These are phyloP conservation scores for Penicillium paxilli DNA, from an alignment of 495 filamentous ascomycete species.

Conservation along the genomic window DNA sequence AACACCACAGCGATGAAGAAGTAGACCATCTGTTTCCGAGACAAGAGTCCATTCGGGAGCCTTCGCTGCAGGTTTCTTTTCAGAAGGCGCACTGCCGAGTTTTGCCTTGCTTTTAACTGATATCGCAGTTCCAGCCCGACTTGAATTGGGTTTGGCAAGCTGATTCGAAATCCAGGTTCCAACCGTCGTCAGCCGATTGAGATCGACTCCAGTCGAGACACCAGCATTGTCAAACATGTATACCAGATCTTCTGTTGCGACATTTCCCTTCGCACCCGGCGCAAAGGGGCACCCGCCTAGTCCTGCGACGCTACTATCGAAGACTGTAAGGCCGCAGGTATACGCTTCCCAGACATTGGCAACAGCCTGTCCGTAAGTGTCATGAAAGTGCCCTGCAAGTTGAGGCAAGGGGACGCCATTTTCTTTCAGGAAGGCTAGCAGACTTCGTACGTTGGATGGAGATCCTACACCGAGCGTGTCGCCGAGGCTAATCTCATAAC, in stretches of 20 bases:
- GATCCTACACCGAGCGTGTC: constrained; percentile 45
- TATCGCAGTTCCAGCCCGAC: constrained; percentile 34
- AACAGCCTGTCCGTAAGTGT: constrained; percentile 45
- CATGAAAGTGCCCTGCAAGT: constrained; percentile 49
- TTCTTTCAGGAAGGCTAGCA: constrained; percentile 28
- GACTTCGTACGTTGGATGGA: constrained; percentile 24
- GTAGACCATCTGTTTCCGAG: constrained; percentile 9
- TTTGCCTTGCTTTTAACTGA: constrained; percentile 10
- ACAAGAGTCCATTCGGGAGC: constrained; percentile 14
- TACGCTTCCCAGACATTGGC: constrained; percentile 47
- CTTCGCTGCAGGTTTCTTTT: neutral
- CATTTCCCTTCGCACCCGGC: constrained; percentile 47
- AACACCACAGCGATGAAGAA: constrained; percentile 22
- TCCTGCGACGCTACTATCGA: constrained; percentile 45
- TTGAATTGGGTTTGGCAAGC: constrained; percentile 24
- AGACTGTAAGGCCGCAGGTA: constrained; percentile 37
- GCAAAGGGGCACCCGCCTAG: constrained; percentile 51
- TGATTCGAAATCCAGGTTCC: constrained; percentile 41
- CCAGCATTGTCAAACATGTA: constrained; percentile 42
- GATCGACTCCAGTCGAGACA: constrained; percentile 38
- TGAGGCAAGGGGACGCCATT: constrained; percentile 23
- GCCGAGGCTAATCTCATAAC: constrained; percentile 47
- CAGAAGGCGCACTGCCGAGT: neutral
- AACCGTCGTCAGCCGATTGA: constrained; percentile 28
- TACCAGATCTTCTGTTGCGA: constrained; percentile 43